A percentile compares a stretch with the other conserved stretches of the same genome.
Conservation (phyloP, 208 protist genomes). For the Leishmania braziliensis region DNA sequence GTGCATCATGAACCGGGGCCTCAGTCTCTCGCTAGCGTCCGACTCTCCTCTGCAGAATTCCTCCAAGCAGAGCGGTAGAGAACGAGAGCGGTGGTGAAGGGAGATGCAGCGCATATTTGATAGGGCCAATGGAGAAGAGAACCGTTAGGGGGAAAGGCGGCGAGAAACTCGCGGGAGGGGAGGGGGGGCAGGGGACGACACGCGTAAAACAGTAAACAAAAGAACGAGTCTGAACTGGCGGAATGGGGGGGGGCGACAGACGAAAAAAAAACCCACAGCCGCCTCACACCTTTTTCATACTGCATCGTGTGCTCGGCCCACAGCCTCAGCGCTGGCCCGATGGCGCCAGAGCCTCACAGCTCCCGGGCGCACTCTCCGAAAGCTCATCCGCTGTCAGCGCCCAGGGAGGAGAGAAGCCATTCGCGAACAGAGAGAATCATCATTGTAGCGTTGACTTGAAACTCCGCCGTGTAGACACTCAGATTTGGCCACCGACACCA, state of each 20-base stretch:
- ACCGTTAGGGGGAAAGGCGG: background rate
- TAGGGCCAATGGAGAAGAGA: background rate
- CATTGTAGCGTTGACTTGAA: background rate
- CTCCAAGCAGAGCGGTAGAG: background rate
- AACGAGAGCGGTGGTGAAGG: background rate
- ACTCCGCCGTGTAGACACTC: background rate
- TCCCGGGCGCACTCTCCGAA: background rate
- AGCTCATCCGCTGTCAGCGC: background rate
- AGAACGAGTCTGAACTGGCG: background rate
- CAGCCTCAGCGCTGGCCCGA: background rate
- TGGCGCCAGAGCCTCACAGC: background rate
- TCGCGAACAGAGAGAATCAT: background rate
- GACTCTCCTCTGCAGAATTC: too few relatives aligned
- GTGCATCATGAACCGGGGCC: background rate
- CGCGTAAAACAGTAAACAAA: background rate
- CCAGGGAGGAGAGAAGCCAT: background rate
- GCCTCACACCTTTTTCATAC: background rate
- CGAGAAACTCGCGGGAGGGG: background rate
- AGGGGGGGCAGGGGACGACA: background rate
- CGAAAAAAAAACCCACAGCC: background rate
- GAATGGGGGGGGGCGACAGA: background rate
- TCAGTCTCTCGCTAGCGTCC: background rate
- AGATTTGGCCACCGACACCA: constrained; percentile 6
- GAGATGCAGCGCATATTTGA: background rate
- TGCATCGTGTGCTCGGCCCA: background rate